Conservation (phyloP, 1,284 basidiomycete species). For the Ganoderma lucidum region DNA sequence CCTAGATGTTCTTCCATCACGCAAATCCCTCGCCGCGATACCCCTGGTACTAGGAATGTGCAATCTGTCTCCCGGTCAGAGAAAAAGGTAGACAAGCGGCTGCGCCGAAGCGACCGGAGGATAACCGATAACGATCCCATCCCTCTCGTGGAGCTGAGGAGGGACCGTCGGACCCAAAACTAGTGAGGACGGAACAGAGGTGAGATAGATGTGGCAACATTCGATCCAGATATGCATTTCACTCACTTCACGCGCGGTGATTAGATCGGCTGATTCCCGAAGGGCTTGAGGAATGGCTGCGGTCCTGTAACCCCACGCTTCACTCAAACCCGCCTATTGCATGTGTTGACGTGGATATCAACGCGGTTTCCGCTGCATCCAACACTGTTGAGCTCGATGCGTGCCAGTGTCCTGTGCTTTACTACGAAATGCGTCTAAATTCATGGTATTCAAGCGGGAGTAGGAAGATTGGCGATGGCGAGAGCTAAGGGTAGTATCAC, state of each 20-base stretch:
- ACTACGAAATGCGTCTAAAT: background rate
- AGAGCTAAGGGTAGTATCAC: constrained; percentile 30
- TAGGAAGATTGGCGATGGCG: constrained; percentile 22
- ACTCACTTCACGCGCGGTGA: background rate
- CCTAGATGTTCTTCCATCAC: background rate
- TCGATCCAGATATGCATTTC: background rate
- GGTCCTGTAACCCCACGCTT: background rate
- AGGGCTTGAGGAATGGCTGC: background rate
- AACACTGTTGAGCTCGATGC: no score
- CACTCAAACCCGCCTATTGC: no score
- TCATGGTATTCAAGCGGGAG: background rate
- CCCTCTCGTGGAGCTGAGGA: no score
- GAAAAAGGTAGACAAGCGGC: no score
- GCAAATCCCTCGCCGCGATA: background rate
- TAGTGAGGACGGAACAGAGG: background rate
- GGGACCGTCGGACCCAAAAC: no score
- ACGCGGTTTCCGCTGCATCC: no score
- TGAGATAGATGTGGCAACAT: background rate
- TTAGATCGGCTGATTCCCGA: background rate
- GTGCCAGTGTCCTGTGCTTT: background rate
- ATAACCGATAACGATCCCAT: no score
- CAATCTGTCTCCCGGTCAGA: no score
- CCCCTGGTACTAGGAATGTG: no score
- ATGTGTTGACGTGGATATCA: no score
- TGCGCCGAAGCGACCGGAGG: no score